Evolutionary conservation across 371 early-diverging fungal genomes (phyloP), one percentile per base, ranked within the genome.

Genomic region (Entomophthora muscae): DNA sequence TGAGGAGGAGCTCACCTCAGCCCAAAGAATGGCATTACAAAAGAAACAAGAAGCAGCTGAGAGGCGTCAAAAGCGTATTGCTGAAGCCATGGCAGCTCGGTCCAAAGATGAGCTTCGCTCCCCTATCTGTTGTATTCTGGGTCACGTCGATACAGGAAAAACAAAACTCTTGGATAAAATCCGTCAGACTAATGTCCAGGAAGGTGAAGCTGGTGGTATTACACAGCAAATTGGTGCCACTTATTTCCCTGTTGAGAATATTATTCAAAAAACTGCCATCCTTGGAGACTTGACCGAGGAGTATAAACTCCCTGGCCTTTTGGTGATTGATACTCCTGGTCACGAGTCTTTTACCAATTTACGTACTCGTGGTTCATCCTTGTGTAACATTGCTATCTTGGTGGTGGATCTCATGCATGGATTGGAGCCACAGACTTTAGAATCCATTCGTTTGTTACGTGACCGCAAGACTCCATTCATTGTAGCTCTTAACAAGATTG

Each of bases 151-250:
- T 76, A 98, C 99, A 22, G 99, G 73, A 68, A 94, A 95, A 75
- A 99, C 99, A 51, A 99, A 99, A 74, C 76, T 99, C 59, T 80
- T 99, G 63, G 99, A 99, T 80, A 98, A 98, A 82, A 91, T 99
- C 74, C 86, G 99, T 66, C 98, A 99, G 72, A 98, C 98, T 53
- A 97, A 99, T 75, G 99, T 99, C 24, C 99, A 99, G 77, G 99
- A 93, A 67, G 92, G 93, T 66, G 99, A 99, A 85, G 99, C 99
- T 59, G 99, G 99, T 70, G 99, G 99, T 75, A 99, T 99, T 73
- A 99, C 99, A 30, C 99, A 99, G 76, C 99, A 99, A 73, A 99
- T 99, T 67, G 99, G 99, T 76, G 99, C 99, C 31, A 99, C 99
- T 24, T 99, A 92, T 79, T 99, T 99, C 88, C 99, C 99, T 24